These are phyloP conservation scores for Zygosaccharomyces bailii DNA, from an alignment of 805 yeast species.

Conservation along the genomic window DNA sequence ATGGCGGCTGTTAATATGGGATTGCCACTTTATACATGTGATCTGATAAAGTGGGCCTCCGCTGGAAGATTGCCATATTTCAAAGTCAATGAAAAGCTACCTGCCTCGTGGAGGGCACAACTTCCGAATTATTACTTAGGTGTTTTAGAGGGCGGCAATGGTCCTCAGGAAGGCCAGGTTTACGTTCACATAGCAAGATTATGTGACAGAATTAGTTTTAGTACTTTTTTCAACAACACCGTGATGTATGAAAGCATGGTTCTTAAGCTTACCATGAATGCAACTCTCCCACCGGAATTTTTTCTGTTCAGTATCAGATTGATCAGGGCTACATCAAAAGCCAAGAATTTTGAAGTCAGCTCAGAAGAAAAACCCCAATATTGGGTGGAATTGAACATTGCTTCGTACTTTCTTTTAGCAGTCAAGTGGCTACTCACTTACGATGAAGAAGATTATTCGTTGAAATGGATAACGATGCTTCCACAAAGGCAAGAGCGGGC, in stretches of 20 bases:
- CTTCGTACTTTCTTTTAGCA: conserved; percentile 24
- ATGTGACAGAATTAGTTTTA: conserved; percentile 14
- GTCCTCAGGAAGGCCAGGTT: conserved; percentile 42
- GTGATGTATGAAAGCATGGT: conserved; percentile 22
- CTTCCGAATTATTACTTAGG: conserved; percentile 40
- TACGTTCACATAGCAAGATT: conserved; percentile 30
- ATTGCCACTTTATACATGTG: conserved; percentile 49
- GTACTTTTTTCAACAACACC: conserved; percentile 11
- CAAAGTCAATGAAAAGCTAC: conserved; percentile 40
- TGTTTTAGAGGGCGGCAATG: conserved; percentile 39
- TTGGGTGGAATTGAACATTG: conserved; percentile 25
- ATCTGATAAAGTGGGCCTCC: conserved; percentile 43
- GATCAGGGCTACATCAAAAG: conserved; percentile 11
- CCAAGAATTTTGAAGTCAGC: conserved; percentile 13
- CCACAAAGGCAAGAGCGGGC: conserved; percentile 4
- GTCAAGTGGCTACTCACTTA: conserved; percentile 22
- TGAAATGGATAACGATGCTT: conserved; percentile 12
- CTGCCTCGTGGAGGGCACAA: conserved; percentile 36
- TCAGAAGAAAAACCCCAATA: conserved; percentile 13
- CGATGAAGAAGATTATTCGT: conserved; percentile 18
- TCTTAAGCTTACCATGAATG: conserved; percentile 21
- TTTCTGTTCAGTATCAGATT: conserved; percentile 20
- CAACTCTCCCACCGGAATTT: conserved; percentile 29
- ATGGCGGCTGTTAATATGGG: conserved; percentile 47
- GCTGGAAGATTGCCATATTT: conserved; percentile 49